Percentiles rank a stretch among this genome's conserved stretches.
These are phyloP conservation scores for Hyphodiscus hymeniophilus DNA, from an alignment of 495 filamentous ascomycete genomes.

Conservation along the genomic window DNA sequence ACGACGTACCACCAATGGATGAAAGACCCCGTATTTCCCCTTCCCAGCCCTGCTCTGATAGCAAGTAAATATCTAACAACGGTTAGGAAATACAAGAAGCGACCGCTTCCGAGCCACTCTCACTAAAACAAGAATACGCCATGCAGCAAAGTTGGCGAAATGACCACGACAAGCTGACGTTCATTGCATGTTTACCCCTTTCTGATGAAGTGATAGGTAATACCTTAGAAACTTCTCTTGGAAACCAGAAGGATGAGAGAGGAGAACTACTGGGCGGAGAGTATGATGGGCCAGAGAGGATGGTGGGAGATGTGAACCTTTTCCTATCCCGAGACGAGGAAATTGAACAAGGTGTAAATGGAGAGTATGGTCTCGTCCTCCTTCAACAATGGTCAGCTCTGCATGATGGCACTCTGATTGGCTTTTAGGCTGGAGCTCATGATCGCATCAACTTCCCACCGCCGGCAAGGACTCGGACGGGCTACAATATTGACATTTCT, in stretches of 20 bases:
- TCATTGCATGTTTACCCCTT: constrained; percentile 51
- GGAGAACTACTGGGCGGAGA: constrained; percentile 24
- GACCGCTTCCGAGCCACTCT: constrained; percentile 76
- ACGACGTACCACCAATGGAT: constrained; percentile 82
- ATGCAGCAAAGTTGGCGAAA: constrained; percentile 79
- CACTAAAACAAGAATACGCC: constrained; percentile 68
- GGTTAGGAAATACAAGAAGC: constrained; percentile 68
- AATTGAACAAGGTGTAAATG: constrained; percentile 39
- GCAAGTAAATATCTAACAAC: not conserved
- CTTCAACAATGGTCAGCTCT: too few relatives aligned
- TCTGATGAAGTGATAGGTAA: not conserved
- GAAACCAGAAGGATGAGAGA: too few relatives aligned
- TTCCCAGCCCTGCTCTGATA: not conserved
- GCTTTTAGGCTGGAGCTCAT: constrained; percentile 67
- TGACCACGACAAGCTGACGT: constrained; percentile 67
- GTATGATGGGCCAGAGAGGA: constrained; percentile 45
- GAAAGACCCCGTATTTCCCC: constrained; percentile 62
- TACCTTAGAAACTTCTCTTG: too few relatives aligned
- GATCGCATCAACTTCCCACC: constrained; percentile 57
- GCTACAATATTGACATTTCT: constrained; percentile 61
- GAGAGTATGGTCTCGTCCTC: constrained; percentile 51
- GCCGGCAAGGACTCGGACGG: constrained; percentile 57
- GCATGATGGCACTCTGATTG: too few relatives aligned
- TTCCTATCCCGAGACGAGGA: constrained; percentile 50
- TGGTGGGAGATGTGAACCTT: constrained; percentile 84